These are phyloP conservation scores for Suillus americanus DNA, from an alignment of 768 basidiomycete genomes.

Conservation along the genomic window DNA sequence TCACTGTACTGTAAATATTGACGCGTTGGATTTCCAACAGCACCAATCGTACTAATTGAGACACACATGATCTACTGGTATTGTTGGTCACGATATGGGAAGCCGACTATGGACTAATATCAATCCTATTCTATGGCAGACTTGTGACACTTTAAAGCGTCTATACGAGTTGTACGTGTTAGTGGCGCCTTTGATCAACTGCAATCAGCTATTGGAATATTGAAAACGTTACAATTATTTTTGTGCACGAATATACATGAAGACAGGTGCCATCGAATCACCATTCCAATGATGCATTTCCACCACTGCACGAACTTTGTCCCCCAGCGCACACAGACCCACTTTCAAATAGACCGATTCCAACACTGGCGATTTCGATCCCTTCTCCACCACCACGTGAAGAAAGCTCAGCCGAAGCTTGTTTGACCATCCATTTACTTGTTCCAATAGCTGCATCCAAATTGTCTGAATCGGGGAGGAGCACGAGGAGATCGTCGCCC, in stretches of 20 bases:
- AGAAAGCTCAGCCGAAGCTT: conserved; percentile 44
- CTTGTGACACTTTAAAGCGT: not conserved
- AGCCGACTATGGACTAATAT: not conserved
- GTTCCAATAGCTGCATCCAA: conserved; percentile 63
- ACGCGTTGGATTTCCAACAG: too few relatives aligned
- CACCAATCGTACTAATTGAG: not conserved
- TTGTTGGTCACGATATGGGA: not conserved
- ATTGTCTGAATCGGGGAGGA: conserved; percentile 50
- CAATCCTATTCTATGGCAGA: not conserved
- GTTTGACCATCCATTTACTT: conserved; percentile 60
- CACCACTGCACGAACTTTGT: not conserved
- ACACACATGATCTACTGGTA: not conserved
- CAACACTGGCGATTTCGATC: conserved; percentile 37
- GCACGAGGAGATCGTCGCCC: conserved; percentile 43
- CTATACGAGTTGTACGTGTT: too few relatives aligned
- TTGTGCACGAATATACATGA: not conserved
- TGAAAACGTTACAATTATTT: not conserved
- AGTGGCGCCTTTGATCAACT: too few relatives aligned
- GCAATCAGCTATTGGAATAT: not conserved
- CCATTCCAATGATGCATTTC: conserved; percentile 14
- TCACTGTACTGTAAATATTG: too few relatives aligned
- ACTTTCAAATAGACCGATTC: not conserved
- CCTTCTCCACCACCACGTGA: conserved; percentile 27
- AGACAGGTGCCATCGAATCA: not conserved
- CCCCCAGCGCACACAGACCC: conserved; percentile 8